Percentiles rank a stretch among this genome's conserved stretches.
phyloP scores from a whole-genome alignment of 345 rosid species.

The Salix udensis region DNA sequence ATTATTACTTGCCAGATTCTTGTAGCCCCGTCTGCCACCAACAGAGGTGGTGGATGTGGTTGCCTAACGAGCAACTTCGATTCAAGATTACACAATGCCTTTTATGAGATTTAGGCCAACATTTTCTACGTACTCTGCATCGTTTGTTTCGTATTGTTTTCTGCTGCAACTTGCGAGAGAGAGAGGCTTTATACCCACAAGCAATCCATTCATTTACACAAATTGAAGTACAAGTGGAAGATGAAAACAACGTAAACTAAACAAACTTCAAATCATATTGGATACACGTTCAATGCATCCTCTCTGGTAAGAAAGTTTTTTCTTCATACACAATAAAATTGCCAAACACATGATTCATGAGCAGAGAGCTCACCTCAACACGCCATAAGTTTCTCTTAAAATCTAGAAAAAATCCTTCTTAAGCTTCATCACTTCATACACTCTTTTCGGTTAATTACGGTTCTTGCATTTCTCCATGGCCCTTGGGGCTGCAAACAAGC shows the following conservation, averaged over 20 bases:
- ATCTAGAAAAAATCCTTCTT: conserved; percentile 6
- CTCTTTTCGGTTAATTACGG: conserved; percentile 12
- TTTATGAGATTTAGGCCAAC: neutral
- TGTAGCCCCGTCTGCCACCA: neutral
- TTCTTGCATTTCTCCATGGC: conserved; percentile 48
- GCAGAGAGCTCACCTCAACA: conserved; percentile 20
- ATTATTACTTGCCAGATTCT: no score
- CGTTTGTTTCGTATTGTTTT: neutral
- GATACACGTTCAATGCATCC: conserved; percentile 16
- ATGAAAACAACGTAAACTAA: conserved; percentile 9
- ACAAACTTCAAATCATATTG: conserved; percentile 16
- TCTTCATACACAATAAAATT: conserved; percentile 15
- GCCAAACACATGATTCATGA: conserved; percentile 17
- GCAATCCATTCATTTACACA: conserved; percentile 40
- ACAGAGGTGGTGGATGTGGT: no score
- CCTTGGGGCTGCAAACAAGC: conserved; percentile 46
- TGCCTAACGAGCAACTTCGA: neutral
- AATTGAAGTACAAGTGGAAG: conserved; percentile 8
- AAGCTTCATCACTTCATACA: conserved; percentile 3
- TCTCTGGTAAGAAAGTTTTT: conserved; percentile 3
- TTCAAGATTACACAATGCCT: neutral
- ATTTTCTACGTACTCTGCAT: neutral
- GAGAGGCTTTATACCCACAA: conserved; percentile 13
- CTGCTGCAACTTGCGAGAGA: neutral
- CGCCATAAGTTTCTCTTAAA: conserved; percentile 8